phyloP scores from a whole-genome alignment of 768 basidiomycete species.

The Auricularia sp. region DNA sequence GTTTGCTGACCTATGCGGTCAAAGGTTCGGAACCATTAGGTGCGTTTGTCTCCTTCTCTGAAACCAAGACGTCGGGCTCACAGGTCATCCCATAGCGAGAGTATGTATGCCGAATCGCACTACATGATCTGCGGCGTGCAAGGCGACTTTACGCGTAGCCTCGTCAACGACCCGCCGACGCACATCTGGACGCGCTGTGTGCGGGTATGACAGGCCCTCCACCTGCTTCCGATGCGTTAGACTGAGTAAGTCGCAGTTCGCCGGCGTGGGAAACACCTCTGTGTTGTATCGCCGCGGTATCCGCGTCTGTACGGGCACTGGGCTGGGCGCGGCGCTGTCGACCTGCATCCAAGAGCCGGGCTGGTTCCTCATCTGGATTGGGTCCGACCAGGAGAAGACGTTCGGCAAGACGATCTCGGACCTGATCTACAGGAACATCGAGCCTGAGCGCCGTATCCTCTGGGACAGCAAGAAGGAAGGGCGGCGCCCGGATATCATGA shows the following conservation, averaged over 20 bases:
- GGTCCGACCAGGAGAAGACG: constrained; percentile 11
- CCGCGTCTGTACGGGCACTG: constrained; percentile 13
- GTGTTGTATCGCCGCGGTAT: constrained; percentile 10
- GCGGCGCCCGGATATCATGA: constrained; percentile 10
- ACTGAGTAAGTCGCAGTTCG: neutral
- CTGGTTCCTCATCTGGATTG: constrained; percentile 16
- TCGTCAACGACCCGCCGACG: constrained; percentile 10
- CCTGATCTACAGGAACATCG: constrained; percentile 10
- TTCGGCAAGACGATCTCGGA: constrained; percentile 12
- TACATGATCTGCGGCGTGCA: constrained; percentile 15
- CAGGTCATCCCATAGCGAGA: constrained; percentile 5
- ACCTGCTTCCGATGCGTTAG: neutral
- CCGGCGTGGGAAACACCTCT: constrained; percentile 12
- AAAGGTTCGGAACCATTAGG: constrained; percentile 30
- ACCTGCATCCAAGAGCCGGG: constrained; percentile 12
- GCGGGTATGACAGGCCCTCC: constrained; percentile 4
- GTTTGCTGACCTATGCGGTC: neutral
- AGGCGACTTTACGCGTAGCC: constrained; percentile 12
- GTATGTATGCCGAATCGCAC: constrained; percentile 9
- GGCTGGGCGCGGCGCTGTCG: constrained; percentile 13
- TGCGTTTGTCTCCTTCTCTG: constrained; percentile 21
- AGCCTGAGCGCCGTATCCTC: constrained; percentile 11
- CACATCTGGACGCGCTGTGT: constrained; percentile 13
- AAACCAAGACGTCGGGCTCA: neutral
- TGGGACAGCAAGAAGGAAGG: constrained; percentile 13